A percentile compares a stretch with the other conserved stretches of the same genome.
Conservation (phyloP, 78 protist species). For the Salpingoeca rosetta region DNA sequence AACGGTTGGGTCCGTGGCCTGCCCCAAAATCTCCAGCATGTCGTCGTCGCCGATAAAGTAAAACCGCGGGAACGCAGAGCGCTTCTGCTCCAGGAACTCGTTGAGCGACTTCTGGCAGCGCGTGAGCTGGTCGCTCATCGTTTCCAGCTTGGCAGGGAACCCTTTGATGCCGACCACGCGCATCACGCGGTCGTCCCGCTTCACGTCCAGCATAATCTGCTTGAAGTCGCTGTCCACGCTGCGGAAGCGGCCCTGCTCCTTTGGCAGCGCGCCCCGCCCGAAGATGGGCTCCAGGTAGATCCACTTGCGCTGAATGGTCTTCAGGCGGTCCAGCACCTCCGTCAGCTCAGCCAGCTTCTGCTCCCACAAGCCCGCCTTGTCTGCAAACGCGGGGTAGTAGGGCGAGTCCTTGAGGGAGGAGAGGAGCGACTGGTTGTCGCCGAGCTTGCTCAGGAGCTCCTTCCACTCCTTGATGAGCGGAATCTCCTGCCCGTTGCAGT, state of each 20-base stretch:
- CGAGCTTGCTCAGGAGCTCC: slow-evolving; percentile 53
- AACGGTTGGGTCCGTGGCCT: slow-evolving; percentile 43
- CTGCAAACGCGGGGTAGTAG: slow-evolving; percentile 12
- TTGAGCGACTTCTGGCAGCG: slow-evolving; percentile 63
- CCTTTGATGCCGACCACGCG: slow-evolving; percentile 4
- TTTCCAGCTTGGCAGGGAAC: slow-evolving; percentile 13
- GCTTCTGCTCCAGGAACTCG: slow-evolving; percentile 80
- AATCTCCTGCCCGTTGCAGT: background rate
- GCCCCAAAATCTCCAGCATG: slow-evolving; percentile 73
- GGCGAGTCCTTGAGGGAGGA: slow-evolving; percentile 57
- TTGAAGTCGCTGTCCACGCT: slow-evolving; percentile 58
- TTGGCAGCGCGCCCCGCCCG: slow-evolving; percentile 72
- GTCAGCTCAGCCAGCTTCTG: slow-evolving; percentile 35
- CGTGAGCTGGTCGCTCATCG: slow-evolving; percentile 56
- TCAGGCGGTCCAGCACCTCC: slow-evolving; percentile 27
- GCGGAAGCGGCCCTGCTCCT: slow-evolving; percentile 64
- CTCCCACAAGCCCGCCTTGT: slow-evolving; percentile 20
- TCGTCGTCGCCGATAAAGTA: slow-evolving; percentile 94
- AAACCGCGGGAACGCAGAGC: slow-evolving; percentile 80
- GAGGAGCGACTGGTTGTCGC: slow-evolving; percentile 66
- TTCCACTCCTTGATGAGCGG: slow-evolving; percentile 72
- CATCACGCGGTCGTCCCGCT: slow-evolving; percentile 23
- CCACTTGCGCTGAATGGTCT: slow-evolving; percentile 80
- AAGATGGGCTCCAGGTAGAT: slow-evolving; percentile 86
- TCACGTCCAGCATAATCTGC: slow-evolving; percentile 26